These are phyloP conservation scores for Eremothecium gossypii DNA, from an alignment of 1,139 yeast species.

Conservation along the genomic window DNA sequence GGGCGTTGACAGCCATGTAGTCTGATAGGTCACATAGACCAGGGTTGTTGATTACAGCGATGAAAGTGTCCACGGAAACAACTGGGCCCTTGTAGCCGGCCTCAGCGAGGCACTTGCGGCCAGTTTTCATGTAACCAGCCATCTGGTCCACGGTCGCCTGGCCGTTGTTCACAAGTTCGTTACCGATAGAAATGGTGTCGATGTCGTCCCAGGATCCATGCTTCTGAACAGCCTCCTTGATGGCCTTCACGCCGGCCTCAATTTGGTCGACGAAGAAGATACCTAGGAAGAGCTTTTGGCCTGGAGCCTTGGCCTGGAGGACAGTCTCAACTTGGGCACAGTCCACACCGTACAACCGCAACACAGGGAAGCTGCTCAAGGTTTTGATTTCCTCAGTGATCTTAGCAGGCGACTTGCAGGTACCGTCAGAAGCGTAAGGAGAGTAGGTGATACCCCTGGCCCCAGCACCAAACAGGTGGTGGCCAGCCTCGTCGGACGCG, in stretches of 20 bases:
- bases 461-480: constrained; percentile 11
- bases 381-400: constrained; percentile 52
- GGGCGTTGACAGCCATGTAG: constrained; percentile 74
- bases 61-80: constrained; percentile 72
- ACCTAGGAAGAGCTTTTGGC: constrained; percentile 67
- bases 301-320: constrained; percentile 47
- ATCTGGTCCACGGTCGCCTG: constrained; percentile 51
- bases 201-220: constrained; percentile 65
- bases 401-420: constrained; percentile 55
- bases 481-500: too few species aligned
- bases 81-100: constrained; percentile 62
- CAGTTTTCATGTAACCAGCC: constrained; percentile 44
- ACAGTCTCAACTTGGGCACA: constrained; percentile 70
- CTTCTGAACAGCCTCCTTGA: constrained; percentile 44
- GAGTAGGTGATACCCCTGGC: constrained; percentile 72
- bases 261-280: constrained; percentile 50
- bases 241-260: constrained; percentile 41
- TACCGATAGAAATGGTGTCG: constrained; percentile 69
- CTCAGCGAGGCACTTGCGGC: constrained; percentile 50
- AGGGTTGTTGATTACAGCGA: constrained; percentile 64
- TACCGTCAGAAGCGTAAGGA: constrained; percentile 64
- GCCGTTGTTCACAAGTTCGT: constrained; percentile 69
- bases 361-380: constrained; percentile 45
- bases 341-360: constrained; percentile 79
- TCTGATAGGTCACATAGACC: constrained; percentile 62